These are phyloP conservation scores for Aphanomyces astaci DNA, from an alignment of 352 stramenopile genomes.

Conservation along the genomic window DNA sequence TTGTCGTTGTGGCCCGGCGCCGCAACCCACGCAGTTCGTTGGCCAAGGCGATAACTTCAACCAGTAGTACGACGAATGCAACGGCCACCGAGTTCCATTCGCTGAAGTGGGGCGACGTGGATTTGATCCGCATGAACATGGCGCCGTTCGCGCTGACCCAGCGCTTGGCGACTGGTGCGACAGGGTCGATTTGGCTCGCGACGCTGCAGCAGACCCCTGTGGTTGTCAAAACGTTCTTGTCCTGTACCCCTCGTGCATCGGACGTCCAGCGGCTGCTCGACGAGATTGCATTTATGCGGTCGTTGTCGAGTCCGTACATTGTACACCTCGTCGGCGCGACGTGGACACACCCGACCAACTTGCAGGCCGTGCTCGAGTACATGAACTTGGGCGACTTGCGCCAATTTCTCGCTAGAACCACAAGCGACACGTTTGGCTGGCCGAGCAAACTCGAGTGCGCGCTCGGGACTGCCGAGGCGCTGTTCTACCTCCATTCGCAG, in stretches of 20 bases:
- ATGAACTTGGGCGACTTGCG: slow-evolving; percentile 40
- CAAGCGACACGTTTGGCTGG: background rate
- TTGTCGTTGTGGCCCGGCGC: background rate
- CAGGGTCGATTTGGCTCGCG: background rate
- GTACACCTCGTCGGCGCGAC: background rate
- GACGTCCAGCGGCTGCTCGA: slow-evolving; percentile 8
- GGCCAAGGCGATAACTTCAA: background rate
- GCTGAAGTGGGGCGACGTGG: background rate
- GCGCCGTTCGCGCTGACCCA: background rate
- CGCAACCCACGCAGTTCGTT: background rate
- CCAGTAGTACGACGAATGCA: background rate
- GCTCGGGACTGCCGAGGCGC: background rate
- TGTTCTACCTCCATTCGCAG: slow-evolving; percentile 1
- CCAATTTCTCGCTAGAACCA: background rate
- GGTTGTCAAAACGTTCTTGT: too few species aligned
- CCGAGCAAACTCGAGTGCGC: background rate
- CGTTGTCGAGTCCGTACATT: background rate
- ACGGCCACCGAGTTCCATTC: background rate
- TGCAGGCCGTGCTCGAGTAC: slow-evolving; percentile 29
- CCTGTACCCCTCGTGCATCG: too few species aligned
- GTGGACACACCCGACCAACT: background rate
- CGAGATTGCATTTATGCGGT: slow-evolving; percentile 14
- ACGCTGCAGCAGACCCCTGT: background rate
- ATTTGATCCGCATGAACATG: background rate
- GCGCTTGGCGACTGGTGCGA: background rate